Conservation (phyloP, 169 alveolate genomes). For the Cyclospora cayetanensis region DNA sequence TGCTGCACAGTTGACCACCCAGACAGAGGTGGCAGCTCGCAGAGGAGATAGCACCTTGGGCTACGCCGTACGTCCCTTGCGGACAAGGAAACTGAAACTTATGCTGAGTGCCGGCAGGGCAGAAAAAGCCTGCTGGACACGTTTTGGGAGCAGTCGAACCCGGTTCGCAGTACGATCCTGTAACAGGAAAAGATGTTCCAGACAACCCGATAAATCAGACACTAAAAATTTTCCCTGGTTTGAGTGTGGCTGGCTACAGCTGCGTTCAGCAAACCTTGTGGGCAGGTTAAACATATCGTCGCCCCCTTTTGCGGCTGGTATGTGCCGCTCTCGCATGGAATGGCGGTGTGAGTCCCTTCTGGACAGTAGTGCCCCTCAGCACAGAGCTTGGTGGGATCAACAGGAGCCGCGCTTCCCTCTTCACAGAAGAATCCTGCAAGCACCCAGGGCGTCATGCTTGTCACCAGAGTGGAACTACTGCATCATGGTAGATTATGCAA, state of each 20-base stretch:
- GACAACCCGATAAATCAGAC: background rate
- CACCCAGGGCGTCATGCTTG: background rate
- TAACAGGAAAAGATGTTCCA: background rate
- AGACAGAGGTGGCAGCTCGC: conserved; percentile 72
- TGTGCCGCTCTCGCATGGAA: conserved; percentile 33
- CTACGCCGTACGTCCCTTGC: conserved; percentile 76
- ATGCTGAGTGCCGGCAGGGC: conserved; percentile 74
- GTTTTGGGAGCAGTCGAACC: background rate
- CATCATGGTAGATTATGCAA: background rate
- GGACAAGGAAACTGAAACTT: conserved; percentile 74
- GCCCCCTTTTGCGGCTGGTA: conserved; percentile 57
- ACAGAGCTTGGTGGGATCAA: conserved; percentile 71
- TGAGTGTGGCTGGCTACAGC: background rate
- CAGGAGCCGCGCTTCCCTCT: conserved; percentile 59
- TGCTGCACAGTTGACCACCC: conserved; percentile 73
- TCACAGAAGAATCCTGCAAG: conserved; percentile 75
- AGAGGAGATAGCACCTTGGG: conserved; percentile 38
- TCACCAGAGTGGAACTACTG: background rate
- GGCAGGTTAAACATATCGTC: background rate
- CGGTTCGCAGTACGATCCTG: background rate
- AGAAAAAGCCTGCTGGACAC: conserved; percentile 78
- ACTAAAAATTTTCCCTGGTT: background rate
- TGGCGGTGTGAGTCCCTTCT: conserved; percentile 73
- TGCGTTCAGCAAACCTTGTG: background rate
- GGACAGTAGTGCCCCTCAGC: conserved; percentile 83